Conservation (phyloP, 2,329 filamentous ascomycete species). For the Cordyceps farinosa region DNA sequence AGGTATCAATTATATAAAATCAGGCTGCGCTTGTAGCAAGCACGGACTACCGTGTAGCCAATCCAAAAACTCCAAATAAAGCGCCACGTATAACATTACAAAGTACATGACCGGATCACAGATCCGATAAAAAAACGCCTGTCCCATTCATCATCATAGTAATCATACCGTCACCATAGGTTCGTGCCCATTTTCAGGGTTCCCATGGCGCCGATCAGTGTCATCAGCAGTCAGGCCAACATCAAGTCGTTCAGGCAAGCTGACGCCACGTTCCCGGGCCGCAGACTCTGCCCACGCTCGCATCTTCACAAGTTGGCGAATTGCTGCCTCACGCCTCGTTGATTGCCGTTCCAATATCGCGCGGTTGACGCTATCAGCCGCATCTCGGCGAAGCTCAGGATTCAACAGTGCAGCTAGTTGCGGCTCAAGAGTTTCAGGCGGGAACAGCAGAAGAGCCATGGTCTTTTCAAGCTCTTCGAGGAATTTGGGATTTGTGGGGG, state of each 20-base stretch:
- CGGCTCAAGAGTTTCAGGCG: slow-evolving; percentile 72
- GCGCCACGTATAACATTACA: background rate
- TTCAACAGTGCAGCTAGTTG: slow-evolving; percentile 74
- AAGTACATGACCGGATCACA: slow-evolving; percentile 18
- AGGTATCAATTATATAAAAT: background rate
- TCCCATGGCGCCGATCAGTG: slow-evolving; percentile 25
- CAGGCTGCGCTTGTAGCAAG: background rate
- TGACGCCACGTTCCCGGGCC: slow-evolving; percentile 38
- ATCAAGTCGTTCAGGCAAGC: slow-evolving; percentile 34
- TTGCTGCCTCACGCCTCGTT: slow-evolving; percentile 71
- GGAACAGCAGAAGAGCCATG: slow-evolving; percentile 88
- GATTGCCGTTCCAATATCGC: slow-evolving; percentile 75
- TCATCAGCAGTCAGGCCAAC: slow-evolving; percentile 38
- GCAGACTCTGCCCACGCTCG: slow-evolving; percentile 79
- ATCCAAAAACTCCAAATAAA: slow-evolving; percentile 9
- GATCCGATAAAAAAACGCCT: slow-evolving; percentile 16
- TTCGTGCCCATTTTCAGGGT: slow-evolving; percentile 43
- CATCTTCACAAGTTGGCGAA: slow-evolving; percentile 75
- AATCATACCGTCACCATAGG: slow-evolving; percentile 51
- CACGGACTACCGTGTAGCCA: slow-evolving; percentile 10
- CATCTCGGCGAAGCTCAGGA: slow-evolving; percentile 72
- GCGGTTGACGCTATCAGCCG: slow-evolving; percentile 87
- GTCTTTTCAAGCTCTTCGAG: slow-evolving; percentile 85
- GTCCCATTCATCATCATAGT: slow-evolving; percentile 19
- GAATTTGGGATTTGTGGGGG: slow-evolving; percentile 76